Conservation (phyloP, 805 yeast species). For the Candida tibetensis region DNA sequence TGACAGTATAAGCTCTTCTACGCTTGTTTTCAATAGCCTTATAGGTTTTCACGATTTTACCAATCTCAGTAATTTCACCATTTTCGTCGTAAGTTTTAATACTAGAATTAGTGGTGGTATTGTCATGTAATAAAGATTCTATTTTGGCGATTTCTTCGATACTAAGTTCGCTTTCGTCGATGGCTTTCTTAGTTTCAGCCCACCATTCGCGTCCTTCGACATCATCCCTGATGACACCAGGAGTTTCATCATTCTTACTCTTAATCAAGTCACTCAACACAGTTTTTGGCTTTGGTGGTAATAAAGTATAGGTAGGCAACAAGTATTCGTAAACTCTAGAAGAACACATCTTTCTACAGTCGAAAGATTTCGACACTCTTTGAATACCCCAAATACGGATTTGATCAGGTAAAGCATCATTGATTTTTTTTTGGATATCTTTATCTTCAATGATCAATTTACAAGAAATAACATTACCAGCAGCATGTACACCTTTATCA, state of each 20-base stretch:
- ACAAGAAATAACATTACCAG: slow-evolving; percentile 84
- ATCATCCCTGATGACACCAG: slow-evolving; percentile 61
- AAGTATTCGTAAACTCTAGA: slow-evolving; percentile 94
- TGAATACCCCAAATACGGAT: slow-evolving; percentile 92
- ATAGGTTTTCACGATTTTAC: slow-evolving; percentile 45
- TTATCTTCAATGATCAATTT: slow-evolving; percentile 83
- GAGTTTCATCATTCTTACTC: slow-evolving; percentile 50
- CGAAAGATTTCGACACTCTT: slow-evolving; percentile 86
- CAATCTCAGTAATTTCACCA: slow-evolving; percentile 37
- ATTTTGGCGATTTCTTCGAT: slow-evolving; percentile 24
- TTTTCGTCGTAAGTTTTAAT: slow-evolving; percentile 32
- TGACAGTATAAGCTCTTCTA: slow-evolving; percentile 68
- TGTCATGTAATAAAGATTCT: slow-evolving; percentile 11
- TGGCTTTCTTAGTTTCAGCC: slow-evolving; percentile 44
- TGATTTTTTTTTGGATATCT: slow-evolving; percentile 70
- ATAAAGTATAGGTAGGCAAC: slow-evolving; percentile 84
- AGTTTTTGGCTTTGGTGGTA: slow-evolving; percentile 85
- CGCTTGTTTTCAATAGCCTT: slow-evolving; percentile 63
- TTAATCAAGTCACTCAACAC: slow-evolving; percentile 59
- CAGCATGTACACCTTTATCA: slow-evolving; percentile 97
- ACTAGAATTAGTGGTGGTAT: slow-evolving; percentile 14
- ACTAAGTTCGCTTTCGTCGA: slow-evolving; percentile 38
- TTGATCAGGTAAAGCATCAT: slow-evolving; percentile 73
- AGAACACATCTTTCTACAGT: slow-evolving; percentile 92
- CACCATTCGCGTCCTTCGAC: slow-evolving; percentile 75